phyloP scores from a whole-genome alignment of 73 alveolate genomes.

The Paramecium octaurelia region DNA sequence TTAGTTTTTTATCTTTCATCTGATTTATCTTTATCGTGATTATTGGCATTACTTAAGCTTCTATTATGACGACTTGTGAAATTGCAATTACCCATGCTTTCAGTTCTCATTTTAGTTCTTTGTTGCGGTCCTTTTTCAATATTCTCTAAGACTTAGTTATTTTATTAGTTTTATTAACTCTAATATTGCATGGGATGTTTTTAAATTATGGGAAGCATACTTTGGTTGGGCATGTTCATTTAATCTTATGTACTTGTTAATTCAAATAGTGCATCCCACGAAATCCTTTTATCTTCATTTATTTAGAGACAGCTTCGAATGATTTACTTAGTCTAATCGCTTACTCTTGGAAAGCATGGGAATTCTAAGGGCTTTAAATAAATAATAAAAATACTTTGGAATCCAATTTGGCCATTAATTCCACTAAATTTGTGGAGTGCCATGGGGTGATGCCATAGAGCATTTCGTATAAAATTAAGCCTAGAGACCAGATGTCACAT shows the following conservation, averaged over 20 bases:
- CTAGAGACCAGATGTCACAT: conserved; percentile 63
- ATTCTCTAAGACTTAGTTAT: background rate
- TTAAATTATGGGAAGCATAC: background rate
- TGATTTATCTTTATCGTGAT: background rate
- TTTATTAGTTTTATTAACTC: background rate
- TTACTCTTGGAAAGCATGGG: background rate
- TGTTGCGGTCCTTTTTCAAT: background rate
- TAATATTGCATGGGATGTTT: background rate
- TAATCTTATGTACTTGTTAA: background rate
- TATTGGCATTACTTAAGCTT: background rate
- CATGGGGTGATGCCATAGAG: conserved; percentile 61
- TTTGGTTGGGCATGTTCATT: background rate
- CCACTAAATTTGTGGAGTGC: conserved; percentile 7
- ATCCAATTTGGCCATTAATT: conserved; percentile 29
- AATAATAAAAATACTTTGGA: background rate
- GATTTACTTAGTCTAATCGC: background rate
- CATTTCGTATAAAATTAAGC: conserved; percentile 58
- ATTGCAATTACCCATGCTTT: background rate
- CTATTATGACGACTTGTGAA: background rate
- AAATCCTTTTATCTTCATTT: background rate
- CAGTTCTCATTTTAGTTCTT: conserved; percentile 30
- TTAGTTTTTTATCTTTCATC: background rate
- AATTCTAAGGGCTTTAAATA: background rate
- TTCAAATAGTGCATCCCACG: conserved; percentile 1
- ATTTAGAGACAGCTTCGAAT: background rate